Percentiles rank a stretch among this genome's conserved stretches.
These are phyloP conservation scores for Marasmius oreades DNA, from an alignment of 1,284 basidiomycete genomes.

Conservation along the genomic window DNA sequence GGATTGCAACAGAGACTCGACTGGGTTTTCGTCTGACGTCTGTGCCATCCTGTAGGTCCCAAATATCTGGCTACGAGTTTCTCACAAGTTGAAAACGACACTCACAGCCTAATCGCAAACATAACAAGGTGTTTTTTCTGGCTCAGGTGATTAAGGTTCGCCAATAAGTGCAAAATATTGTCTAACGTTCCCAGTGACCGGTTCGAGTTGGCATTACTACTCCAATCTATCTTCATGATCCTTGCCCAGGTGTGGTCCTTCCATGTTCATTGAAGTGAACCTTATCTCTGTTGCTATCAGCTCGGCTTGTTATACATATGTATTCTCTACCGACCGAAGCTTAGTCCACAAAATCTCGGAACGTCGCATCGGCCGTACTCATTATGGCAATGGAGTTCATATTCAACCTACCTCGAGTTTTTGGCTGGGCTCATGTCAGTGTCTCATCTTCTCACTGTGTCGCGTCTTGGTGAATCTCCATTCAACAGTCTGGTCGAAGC, in stretches of 20 bases:
- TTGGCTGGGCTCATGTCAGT: constrained; percentile 73
- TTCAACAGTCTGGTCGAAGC: constrained; percentile 30
- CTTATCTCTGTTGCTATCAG: constrained; percentile 31
- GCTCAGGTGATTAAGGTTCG: constrained; percentile 48
- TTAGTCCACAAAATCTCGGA: constrained; percentile 56
- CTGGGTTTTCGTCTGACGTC: constrained; percentile 82
- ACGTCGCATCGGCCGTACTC: constrained; percentile 64
- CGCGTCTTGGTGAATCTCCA: constrained; percentile 2
- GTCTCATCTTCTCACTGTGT: constrained; percentile 12
- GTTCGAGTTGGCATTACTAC: constrained; percentile 73
- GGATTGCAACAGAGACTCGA: constrained; percentile 57
- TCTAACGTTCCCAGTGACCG: constrained; percentile 37
- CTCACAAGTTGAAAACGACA: constrained; percentile 1
- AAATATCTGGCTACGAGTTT: constrained; percentile 9
- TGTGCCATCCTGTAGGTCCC: constrained; percentile 68
- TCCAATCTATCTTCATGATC: constrained; percentile 83
- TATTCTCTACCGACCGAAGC: constrained; percentile 59
- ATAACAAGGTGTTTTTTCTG: constrained; percentile 87
- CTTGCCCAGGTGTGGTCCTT: constrained; percentile 56
- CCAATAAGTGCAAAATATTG: not conserved
- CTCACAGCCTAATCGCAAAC: constrained; percentile 68
- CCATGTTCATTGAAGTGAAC: constrained; percentile 8
- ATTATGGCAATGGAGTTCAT: constrained; percentile 86
- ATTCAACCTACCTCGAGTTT: constrained; percentile 78
- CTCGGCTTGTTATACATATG: constrained; percentile 77